Percentiles rank a stretch among this genome's conserved stretches.
These are phyloP conservation scores for Castanea crenata DNA, from an alignment of 306 rosid genomes.

Conservation along the genomic window DNA sequence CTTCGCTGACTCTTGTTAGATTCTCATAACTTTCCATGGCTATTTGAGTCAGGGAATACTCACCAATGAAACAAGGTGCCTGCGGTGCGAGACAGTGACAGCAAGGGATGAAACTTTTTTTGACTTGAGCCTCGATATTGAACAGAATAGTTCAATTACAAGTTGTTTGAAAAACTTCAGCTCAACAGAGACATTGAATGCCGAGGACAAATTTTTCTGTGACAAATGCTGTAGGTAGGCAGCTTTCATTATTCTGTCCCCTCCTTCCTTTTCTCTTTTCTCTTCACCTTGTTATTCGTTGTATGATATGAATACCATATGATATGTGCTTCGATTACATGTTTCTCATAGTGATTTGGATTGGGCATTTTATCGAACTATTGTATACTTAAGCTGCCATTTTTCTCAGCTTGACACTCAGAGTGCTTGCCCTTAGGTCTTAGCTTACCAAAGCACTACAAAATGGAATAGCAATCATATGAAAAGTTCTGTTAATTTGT, in stretches of 20 bases:
- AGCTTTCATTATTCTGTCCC: not conserved
- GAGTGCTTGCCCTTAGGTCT: not conserved
- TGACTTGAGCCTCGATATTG: slow-evolving; percentile 98
- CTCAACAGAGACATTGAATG: slow-evolving; percentile 95
- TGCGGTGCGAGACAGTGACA: slow-evolving; percentile 97
- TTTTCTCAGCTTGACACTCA: not conserved
- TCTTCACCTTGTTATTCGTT: not conserved
- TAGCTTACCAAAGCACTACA: not conserved
- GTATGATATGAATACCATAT: not conserved
- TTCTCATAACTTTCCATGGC: slow-evolving; percentile 36
- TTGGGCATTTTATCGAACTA: not conserved
- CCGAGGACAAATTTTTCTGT: slow-evolving; percentile 97
- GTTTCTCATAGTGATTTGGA: not conserved
- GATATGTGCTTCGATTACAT: not conserved
- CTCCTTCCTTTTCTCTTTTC: not conserved
- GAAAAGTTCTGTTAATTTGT: not conserved
- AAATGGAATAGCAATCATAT: not conserved
- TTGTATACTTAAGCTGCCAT: not conserved
- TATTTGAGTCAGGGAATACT: slow-evolving; percentile 79
- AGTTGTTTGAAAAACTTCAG: slow-evolving; percentile 99
- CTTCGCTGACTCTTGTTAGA: slow-evolving; percentile 7
- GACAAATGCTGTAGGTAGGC: slow-evolving; percentile 99
- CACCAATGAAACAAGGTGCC: slow-evolving; percentile 97
- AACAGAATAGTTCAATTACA: slow-evolving; percentile 97
- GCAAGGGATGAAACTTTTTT: slow-evolving; percentile 97